Evolutionary conservation across 2,329 filamentous ascomycete genomes (phyloP).

Genomic region (Neonectria sp.): DNA sequence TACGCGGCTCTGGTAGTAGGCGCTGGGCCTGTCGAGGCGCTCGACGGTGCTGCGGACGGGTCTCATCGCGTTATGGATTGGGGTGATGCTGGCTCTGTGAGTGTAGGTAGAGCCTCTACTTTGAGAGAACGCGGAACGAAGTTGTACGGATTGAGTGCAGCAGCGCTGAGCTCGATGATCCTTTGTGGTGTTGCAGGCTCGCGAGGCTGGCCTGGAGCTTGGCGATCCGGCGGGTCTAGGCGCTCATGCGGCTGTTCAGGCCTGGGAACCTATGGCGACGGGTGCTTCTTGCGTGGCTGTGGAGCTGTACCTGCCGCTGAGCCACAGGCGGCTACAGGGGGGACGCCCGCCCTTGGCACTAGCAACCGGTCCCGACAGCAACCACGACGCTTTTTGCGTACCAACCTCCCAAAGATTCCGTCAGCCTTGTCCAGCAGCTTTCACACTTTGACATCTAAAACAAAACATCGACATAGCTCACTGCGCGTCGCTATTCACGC

Average conservation of each 20-base stretch:
- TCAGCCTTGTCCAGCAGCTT: conserved; percentile 22
- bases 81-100: not conserved
- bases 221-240: conserved; percentile 23
- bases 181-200: conserved; percentile 7
- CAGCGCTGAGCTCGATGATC: conserved; percentile 2
- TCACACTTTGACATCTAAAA: not conserved
- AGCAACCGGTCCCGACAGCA: conserved; percentile 2
- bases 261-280: conserved; percentile 1
- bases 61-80: conserved; percentile 56
- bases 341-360: conserved; percentile 5
- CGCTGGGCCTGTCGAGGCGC: conserved; percentile 92
- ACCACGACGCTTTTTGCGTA: conserved; percentile 24
- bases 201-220: conserved; percentile 30
- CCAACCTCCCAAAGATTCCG: conserved; percentile 27
- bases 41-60: conserved; percentile 82
- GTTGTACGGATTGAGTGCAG: not conserved
- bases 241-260: conserved; percentile 17
- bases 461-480: conserved; percentile 23
- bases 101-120: not conserved
- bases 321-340: conserved; percentile 23
- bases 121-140: not conserved
- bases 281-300: conserved; percentile 6
- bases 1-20: conserved; percentile 91
- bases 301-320: conserved; percentile 21
- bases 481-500: conserved; percentile 8